Conservation (phyloP, 345 rosid species). For the Lenwebbia sp. region DNA sequence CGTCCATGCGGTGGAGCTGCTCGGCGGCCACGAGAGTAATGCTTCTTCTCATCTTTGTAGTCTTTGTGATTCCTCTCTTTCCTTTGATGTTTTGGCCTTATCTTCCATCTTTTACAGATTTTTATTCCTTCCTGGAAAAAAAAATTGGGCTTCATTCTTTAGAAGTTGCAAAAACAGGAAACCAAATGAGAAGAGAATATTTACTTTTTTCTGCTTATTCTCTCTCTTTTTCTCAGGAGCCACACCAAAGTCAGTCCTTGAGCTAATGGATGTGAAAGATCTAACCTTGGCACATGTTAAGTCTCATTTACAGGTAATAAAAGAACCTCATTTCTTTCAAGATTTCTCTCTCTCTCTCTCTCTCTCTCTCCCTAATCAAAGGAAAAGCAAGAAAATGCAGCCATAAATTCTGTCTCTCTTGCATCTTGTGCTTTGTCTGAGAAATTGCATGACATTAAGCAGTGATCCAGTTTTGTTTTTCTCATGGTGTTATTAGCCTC, state of each 20-base stretch:
- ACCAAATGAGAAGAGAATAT: background rate
- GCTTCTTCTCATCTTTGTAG: constrained; percentile 1
- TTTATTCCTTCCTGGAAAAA: background rate
- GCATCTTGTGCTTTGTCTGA: background rate
- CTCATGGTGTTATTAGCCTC: background rate
- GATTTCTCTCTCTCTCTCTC: background rate
- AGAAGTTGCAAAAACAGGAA: background rate
- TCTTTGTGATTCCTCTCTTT: background rate
- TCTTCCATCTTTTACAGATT: background rate
- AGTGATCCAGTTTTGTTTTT: background rate
- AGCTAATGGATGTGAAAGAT: constrained; percentile 99
- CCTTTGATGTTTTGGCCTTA: background rate
- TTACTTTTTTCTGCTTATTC: background rate
- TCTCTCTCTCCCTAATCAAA: background rate
- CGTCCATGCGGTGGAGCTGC: constrained; percentile 96
- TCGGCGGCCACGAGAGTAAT: constrained; percentile 99
- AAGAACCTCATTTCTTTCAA: background rate
- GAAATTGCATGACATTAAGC: background rate
- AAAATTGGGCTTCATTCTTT: background rate
- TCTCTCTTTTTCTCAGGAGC: constrained; percentile 38
- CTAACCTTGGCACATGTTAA: constrained; percentile 99
- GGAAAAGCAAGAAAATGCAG: background rate
- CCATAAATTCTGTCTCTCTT: background rate
- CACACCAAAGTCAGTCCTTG: constrained; percentile 97
- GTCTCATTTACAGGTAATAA: constrained; percentile 85